Conservation (phyloP, 257 asterid species). For the Handroanthus guayacan region DNA sequence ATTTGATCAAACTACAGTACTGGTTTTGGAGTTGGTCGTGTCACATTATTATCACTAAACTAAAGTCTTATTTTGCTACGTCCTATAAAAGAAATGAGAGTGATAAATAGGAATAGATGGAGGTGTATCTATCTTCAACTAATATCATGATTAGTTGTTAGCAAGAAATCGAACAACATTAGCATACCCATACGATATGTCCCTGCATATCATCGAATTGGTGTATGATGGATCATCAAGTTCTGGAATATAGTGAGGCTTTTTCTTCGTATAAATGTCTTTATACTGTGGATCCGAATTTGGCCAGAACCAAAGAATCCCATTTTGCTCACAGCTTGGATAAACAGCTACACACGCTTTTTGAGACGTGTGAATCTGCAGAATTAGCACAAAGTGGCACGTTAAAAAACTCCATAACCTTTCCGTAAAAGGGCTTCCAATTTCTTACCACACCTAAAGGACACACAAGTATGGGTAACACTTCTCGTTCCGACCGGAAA, state of each 20-base stretch:
- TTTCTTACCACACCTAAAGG: background rate
- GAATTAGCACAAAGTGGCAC: constrained; percentile 20
- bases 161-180: constrained; percentile 1
- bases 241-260: constrained; percentile 86
- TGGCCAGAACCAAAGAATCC: constrained; percentile 96
- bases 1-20: too few species aligned
- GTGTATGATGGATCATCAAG: constrained; percentile 83
- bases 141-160: background rate
- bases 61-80: background rate
- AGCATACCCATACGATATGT: constrained; percentile 81
- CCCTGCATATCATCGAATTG: constrained; percentile 64
- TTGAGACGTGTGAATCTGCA: constrained; percentile 79
- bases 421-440: background rate
- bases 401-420: constrained; percentile 16
- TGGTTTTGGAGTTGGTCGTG: too few species aligned
- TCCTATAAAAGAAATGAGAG: background rate
- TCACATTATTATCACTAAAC: background rate
- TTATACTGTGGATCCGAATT: constrained; percentile 69
- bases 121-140: too few species aligned
- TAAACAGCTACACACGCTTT: constrained; percentile 86
- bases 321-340: constrained; percentile 87
- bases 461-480: background rate
- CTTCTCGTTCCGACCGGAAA: too few species aligned
- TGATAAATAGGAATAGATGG: background rate
- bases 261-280: constrained; percentile 60